Conservation (phyloP, 345 rosid genomes). For the Arabidopsis suecica region DNA sequence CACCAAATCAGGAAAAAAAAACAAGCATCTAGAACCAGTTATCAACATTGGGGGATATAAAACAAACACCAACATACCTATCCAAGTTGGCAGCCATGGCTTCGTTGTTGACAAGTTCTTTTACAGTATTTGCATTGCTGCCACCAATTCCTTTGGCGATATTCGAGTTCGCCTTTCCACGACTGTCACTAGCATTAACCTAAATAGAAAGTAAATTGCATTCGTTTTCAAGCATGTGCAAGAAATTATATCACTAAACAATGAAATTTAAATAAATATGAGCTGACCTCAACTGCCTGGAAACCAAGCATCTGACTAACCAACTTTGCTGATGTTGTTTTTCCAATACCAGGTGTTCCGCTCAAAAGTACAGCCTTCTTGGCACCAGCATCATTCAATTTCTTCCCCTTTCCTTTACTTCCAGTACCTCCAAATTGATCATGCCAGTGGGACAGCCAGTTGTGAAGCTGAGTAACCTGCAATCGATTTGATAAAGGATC, state of each 20-base stretch:
- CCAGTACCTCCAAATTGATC: conserved; percentile 68
- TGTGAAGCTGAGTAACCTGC: conserved; percentile 92
- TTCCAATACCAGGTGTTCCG: conserved; percentile 98
- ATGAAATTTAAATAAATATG: conserved; percentile 10
- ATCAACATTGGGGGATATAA: conserved; percentile 16
- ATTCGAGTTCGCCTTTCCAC: conserved; percentile 89
- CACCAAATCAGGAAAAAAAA: conserved; percentile 30
- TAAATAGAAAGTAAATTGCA: conserved; percentile 34
- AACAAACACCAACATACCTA: conserved; percentile 52
- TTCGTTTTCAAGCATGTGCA: conserved; percentile 22
- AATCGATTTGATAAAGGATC: conserved; percentile 25
- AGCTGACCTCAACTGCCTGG: conserved; percentile 84
- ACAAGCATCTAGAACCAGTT: conserved; percentile 28
- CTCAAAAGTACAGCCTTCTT: conserved; percentile 88
- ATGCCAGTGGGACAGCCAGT: conserved; percentile 86
- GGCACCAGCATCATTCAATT: conserved; percentile 66
- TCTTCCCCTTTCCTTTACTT: conserved; percentile 77
- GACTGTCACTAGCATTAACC: conserved; percentile 99
- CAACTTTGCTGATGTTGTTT: conserved; percentile 93
- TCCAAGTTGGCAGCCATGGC: conserved; percentile 66
- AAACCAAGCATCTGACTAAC: conserved; percentile 92
- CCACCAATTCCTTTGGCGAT: conserved; percentile 91
- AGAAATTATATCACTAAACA: conserved; percentile 22
- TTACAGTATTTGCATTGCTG: conserved; percentile 92
- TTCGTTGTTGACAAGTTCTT: conserved; percentile 94